A percentile compares a stretch with the other conserved stretches of the same genome.
Conservation (phyloP, 2,329 filamentous ascomycete genomes). For the Coniella lustricola region DNA sequence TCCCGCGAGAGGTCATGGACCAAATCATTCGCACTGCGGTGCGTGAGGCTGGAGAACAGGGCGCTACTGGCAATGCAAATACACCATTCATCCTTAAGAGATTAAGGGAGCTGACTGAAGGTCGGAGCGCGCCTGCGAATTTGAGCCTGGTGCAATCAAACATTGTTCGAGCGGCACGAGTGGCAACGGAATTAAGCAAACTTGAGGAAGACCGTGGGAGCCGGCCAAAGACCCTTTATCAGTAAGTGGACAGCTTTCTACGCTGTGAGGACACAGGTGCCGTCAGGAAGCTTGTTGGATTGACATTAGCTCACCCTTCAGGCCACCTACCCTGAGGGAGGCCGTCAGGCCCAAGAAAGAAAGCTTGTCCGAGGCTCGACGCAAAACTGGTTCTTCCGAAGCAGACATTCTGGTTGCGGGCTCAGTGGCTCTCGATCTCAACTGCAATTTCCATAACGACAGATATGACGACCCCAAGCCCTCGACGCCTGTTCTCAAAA, state of each 20-base stretch:
- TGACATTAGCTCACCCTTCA: conserved; percentile 1
- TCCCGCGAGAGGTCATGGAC: conserved; percentile 66
- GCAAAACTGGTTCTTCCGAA: conserved; percentile 15
- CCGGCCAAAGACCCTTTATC: not conserved
- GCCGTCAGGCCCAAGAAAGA: not conserved
- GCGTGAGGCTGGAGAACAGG: conserved; percentile 54
- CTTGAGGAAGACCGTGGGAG: conserved; percentile 27
- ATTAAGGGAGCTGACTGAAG: conserved; percentile 71
- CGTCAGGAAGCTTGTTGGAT: not conserved
- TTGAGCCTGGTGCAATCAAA: conserved; percentile 51
- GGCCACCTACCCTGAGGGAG: not conserved
- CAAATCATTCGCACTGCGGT: conserved; percentile 62
- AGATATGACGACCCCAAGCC: conserved; percentile 21
- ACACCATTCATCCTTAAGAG: conserved; percentile 77
- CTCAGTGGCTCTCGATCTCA: conserved; percentile 81
- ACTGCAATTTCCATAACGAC: conserved; percentile 61
- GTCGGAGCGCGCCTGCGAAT: conserved; percentile 68
- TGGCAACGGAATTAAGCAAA: conserved; percentile 46
- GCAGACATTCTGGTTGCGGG: conserved; percentile 79
- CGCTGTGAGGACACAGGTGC: not conserved
- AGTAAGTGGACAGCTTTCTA: conserved; percentile 10
- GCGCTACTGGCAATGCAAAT: conserved; percentile 66
- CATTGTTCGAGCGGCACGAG: conserved; percentile 46
- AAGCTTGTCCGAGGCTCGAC: not conserved
- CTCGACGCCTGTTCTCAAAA: conserved; percentile 52